Base-by-base conservation (phyloP, 768 basidiomycete species). In the Kwoniella shandongensis region DNA sequence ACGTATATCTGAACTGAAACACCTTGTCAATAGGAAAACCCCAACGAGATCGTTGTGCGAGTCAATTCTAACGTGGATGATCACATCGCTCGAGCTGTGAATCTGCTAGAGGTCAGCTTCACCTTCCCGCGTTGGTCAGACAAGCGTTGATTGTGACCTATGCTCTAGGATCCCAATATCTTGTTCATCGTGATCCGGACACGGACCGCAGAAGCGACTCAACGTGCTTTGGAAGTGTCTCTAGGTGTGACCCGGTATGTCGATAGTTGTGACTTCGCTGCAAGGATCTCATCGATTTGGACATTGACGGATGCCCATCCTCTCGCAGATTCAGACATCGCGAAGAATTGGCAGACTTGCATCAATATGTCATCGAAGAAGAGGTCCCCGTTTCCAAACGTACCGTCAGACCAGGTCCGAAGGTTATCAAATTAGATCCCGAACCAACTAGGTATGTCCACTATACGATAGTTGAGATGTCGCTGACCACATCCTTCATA, bases 301-400 rank as follows among this genome's bases (percentile, higher is more conserved):
- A n/a, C n/a, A n/a, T n/a, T n/a, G n/a, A n/a, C n/a, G n/a, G n/a
- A n/a, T n/a, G n/a, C n/a, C n/a, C n/a, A n/a, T n/a, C n/a, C n/a
- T 35, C 15, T 13, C 10, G n/a, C 45, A 74, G 75, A 56, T 67
- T 65, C 39, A 26, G 75, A 35, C 73, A 76, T 67, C 62, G 73
- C 17, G 70, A 67, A 40, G 70, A 70, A 13, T 25, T 75, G 30
- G 57, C 60, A 22, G 70, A 73, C 39, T 44, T 76, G 15, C 59
- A 71, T 30, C 75, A 76, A 53, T 76, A 76, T 51, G 72, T 76
- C 10, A 58, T 69, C 12, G 75, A 76, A 38, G 67, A 73, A 32
- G 62, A 59, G 23, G 36, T 40, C n/a, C 35, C 29, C n/a, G 30
- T 48, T 15, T 41, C 57, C 4, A 25, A 50, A 7, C 42, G 6